These are phyloP conservation scores for Mimosa pudica DNA, from an alignment of 306 rosid species.

Conservation along the genomic window DNA sequence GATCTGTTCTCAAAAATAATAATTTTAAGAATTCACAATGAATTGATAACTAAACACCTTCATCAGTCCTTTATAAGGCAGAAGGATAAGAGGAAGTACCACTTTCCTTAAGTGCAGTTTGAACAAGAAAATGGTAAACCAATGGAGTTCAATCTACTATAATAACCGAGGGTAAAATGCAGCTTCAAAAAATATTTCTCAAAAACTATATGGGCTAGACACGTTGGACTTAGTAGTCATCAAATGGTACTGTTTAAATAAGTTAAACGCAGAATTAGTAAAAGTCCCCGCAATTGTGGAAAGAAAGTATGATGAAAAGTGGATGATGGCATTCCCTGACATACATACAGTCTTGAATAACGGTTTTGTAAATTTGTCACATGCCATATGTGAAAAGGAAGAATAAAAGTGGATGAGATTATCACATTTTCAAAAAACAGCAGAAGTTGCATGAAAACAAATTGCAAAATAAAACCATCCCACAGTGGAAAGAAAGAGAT, in stretches of 20 bases:
- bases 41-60: neutral
- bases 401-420: neutral
- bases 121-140: neutral
- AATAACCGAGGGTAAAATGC: neutral
- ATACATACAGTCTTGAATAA: neutral
- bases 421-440: neutral
- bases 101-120: neutral
- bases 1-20: slow-evolving; percentile 1
- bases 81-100: neutral
- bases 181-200: neutral
- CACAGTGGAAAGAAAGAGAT: neutral
- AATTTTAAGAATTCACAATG: neutral
- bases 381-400: neutral
- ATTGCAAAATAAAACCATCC: slow-evolving; percentile 7
- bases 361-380: neutral
- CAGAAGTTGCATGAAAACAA: neutral
- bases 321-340: neutral
- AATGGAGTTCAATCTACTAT: neutral
- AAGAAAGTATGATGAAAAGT: no score
- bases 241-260: neutral
- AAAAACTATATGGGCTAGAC: neutral
- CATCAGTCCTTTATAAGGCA: neutral
- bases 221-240: neutral
- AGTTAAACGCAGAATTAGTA: neutral
- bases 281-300: neutral